These are phyloP conservation scores for Claviceps quebecensis DNA, from an alignment of 2,329 filamentous ascomycete genomes.

Conservation along the genomic window DNA sequence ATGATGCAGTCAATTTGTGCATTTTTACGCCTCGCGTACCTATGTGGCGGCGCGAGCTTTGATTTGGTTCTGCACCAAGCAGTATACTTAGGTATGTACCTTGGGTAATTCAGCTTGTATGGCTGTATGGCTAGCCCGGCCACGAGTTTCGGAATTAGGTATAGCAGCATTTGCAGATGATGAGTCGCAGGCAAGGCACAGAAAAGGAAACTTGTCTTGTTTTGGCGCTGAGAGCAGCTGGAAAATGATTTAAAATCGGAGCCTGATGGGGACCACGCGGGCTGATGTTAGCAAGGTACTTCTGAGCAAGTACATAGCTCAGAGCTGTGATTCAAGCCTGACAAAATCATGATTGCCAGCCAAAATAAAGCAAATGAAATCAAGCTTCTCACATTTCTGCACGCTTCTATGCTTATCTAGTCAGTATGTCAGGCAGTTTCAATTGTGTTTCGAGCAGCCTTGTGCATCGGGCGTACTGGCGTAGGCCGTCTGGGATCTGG, in stretches of 20 bases:
- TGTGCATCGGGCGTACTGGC: background rate
- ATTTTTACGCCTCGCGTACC: background rate
- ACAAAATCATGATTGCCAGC: too few relatives aligned
- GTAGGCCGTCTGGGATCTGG: background rate
- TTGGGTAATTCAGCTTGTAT: too few relatives aligned
- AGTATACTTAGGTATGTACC: too few relatives aligned
- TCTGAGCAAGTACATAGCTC: background rate
- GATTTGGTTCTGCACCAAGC: background rate
- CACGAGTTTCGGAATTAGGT: too few relatives aligned
- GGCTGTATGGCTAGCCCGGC: too few relatives aligned
- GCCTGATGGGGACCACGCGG: background rate
- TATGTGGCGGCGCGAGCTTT: background rate
- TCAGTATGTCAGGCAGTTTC: too few relatives aligned
- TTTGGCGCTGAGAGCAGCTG: background rate
- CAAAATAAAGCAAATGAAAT: too few relatives aligned
- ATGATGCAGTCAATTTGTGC: conserved; percentile 4
- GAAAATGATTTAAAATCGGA: background rate
- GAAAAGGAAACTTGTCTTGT: background rate
- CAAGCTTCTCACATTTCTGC: too few relatives aligned
- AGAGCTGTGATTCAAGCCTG: too few relatives aligned
- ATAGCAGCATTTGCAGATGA: too few relatives aligned
- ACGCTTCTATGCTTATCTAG: too few relatives aligned
- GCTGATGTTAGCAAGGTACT: conserved; percentile 1
- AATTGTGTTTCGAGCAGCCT: background rate
- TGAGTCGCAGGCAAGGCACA: too few relatives aligned